Conservation (phyloP, 257 asterid genomes). For the Eustoma russellianum region DNA sequence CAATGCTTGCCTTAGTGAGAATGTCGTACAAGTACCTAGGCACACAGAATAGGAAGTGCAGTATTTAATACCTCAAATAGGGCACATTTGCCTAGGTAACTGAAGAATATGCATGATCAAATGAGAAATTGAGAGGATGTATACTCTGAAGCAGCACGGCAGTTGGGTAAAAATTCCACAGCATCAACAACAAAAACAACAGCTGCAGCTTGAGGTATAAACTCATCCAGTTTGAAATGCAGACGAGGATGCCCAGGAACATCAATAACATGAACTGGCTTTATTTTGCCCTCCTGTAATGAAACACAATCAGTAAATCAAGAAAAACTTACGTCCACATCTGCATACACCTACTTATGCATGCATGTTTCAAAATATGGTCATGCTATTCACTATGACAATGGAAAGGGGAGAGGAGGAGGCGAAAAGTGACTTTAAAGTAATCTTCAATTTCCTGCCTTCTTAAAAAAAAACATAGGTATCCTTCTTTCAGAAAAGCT, state of each 20-base stretch:
- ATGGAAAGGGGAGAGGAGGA: not conserved
- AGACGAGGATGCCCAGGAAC: slow-evolving; percentile 91
- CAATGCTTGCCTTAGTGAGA: slow-evolving; percentile 59
- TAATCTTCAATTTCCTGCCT: too few species aligned
- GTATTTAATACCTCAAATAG: not conserved
- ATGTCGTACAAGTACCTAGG: slow-evolving; percentile 74
- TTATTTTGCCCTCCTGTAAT: slow-evolving; percentile 56
- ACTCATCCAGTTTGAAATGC: slow-evolving; percentile 61
- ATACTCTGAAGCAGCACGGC: slow-evolving; percentile 80
- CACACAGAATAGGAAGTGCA: slow-evolving; percentile 3
- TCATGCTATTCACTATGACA: not conserved
- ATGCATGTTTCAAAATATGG: too few species aligned
- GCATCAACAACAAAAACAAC: slow-evolving; percentile 64
- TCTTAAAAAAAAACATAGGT: too few species aligned
- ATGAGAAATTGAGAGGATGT: not conserved
- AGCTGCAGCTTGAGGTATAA: slow-evolving; percentile 73
- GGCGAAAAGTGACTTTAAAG: not conserved
- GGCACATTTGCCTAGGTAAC: not conserved
- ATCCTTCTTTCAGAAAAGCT: too few species aligned
- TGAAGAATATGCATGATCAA: not conserved
- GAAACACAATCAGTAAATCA: slow-evolving; percentile 4
- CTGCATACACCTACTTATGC: not conserved
- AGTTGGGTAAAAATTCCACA: slow-evolving; percentile 70
- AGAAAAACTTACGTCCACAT: too few species aligned
- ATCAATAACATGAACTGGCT: slow-evolving; percentile 67